Evolutionary conservation across 225 moss, liverwort and hornwort genomes (phyloP), one percentile per base, ranked within the genome.

Genomic region (Pleurozium schreberi): DNA sequence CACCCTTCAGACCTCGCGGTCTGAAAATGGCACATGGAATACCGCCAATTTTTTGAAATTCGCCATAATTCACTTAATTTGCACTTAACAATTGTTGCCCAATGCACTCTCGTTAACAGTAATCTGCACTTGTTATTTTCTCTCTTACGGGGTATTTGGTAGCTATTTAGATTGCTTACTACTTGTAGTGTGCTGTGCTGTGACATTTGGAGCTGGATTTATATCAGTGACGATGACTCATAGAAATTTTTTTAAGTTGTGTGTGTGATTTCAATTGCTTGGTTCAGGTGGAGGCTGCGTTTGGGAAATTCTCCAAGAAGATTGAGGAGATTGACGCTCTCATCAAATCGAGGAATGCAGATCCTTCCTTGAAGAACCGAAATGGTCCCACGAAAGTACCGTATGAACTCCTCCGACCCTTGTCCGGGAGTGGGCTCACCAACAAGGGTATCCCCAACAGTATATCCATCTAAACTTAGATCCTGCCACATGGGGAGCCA

Each of bases 381-480:
- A 67, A 79, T 34, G 95, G 95, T 18, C 85, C 43, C 6, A 87
- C 84, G 28, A 82, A 89, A 75, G 85, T 93, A 8, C 90, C 92
- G 2, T 95, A 94, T 73, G 92, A 92, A 63, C 92, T 95, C 14
- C 90, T 94, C 61, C 86, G 85, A 25, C 94, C 94, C 15, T 9
- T 16, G 12, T 90, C 90, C 38, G 50, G 19, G 5, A 68, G 84
- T 17, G 95, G 94, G 9, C 59, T 94, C 22, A 93, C 94, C 5
- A 90, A 92, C 84, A 89, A 31, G 87, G 95, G 95, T n/a, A 80
- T 94, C 70, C 94, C 95, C 59, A 95, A 94, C 36, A 95, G 95
- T 66, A 52, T 95, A 26, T 90, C 92, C 89, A 95, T 95, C 85
- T 95, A 55, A n/a, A 55, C 55, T 55, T 55, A 87, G 68, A 50